Base-by-base conservation (phyloP, 2,329 filamentous ascomycete species). In the Monilinia fructicola region DNA sequence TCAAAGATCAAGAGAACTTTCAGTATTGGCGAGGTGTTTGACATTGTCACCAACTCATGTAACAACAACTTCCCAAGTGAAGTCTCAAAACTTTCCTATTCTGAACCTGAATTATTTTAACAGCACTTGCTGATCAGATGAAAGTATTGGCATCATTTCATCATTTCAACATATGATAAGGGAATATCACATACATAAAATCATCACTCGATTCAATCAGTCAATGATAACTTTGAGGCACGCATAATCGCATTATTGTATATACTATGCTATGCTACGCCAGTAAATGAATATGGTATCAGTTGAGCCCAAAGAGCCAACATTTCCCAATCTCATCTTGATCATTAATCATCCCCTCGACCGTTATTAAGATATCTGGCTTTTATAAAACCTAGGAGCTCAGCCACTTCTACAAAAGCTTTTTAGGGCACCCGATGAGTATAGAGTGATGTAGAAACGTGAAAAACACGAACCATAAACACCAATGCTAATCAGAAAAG, bases 401-500 rank as follows among this genome's bases (percentile, higher is more conserved):
- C 60, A 35, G 48, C 60, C 53, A 58, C 50, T 28, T 56, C 60
- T 16, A 16, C 12, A 12, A 46, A 42, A 18, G 23, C 26, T 18
- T 48, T 35, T 40, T 7, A 35, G 31, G 3, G 9, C 31, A 53
- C 18, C 54, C 31, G 52, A 48, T 26, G 14, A 52, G 31, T 4
- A 35, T 35, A 35, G 31, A 64, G 68, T 55, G 67, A 65, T 67
- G 67, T 66, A 68, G 50, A 72, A 70, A 67, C 69, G 67, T 69
- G 62, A 69, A 71, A 71, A 67, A 64, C 68, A 61, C 58, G 44
- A 73, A 68, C 71, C 73, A 72, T 65, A 74, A 61, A 75, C 74
- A 76, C 74, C 74, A 67, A 75, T 75, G 74, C 74, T 75, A 72
- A 71, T 69, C 72, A 69, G 63, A 71, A 73, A 71, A 62, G 60